These are phyloP conservation scores for Leptographium wingfieldii DNA, from an alignment of 2,329 filamentous ascomycete genomes.

Conservation along the genomic window DNA sequence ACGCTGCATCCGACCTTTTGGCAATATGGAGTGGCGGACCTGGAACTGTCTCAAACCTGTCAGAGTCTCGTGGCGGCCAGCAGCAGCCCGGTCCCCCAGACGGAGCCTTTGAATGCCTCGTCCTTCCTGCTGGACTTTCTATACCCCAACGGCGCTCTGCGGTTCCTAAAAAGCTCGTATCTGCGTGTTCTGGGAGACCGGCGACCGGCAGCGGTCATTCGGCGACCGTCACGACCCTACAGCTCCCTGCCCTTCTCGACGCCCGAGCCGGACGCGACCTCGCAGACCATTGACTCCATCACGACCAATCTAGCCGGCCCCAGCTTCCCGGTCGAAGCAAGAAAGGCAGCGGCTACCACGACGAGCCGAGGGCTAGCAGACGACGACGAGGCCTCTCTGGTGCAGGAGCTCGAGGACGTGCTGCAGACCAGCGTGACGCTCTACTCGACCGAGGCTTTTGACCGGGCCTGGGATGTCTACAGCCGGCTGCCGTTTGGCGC, in stretches of 20 bases:
- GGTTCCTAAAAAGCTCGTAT: constrained; percentile 26
- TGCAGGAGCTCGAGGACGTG: constrained; percentile 4
- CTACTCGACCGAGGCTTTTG: constrained; percentile 16
- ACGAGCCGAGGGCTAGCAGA: not conserved
- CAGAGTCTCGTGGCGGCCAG: constrained; percentile 13
- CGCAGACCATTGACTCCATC: not conserved
- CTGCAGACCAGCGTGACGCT: not conserved
- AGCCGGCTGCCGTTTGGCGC: constrained; percentile 21
- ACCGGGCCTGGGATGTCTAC: constrained; percentile 32
- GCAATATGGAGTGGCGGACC: constrained; percentile 38
- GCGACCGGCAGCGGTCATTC: not conserved
- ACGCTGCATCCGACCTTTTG: constrained; percentile 38
- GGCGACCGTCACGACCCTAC: constrained; percentile 5
- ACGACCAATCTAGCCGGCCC: not conserved
- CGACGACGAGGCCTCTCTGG: not conserved
- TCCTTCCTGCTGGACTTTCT: constrained; percentile 43
- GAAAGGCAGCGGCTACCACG: not conserved
- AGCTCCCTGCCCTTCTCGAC: not conserved
- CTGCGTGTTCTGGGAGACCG: not conserved
- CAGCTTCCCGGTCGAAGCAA: not conserved
- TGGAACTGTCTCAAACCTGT: constrained; percentile 30
- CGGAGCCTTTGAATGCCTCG: constrained; percentile 28
- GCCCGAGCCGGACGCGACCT: not conserved
- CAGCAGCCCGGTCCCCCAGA: constrained; percentile 15
- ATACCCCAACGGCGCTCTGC: constrained; percentile 34